Base-by-base conservation (phyloP, 371 early-diverging fungal species). In the Mortierella sp. region DNA sequence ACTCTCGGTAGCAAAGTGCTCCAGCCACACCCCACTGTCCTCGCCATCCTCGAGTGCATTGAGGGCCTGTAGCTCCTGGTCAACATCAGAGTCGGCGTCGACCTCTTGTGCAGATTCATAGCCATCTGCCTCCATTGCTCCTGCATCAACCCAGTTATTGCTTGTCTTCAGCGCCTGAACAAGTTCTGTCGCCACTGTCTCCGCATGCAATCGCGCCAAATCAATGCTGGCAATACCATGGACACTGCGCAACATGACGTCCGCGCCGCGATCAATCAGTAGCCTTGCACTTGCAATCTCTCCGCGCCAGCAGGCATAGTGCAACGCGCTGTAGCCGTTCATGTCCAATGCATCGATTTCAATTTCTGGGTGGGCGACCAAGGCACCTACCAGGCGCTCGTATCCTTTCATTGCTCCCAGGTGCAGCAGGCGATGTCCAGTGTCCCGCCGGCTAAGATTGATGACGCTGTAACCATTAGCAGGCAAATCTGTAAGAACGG, bases 81-180 rank as follows among this genome's bases (percentile, higher is more conserved):
- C 68, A 7, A 64, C 64, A 19, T 65, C 66, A 5, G 61, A 60
- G 6, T 64, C 76, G 45, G 61, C 76, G 6, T 68, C 76, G 3
- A 43, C 76, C 28, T 76, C 76, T n/a, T 44, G 22, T 7, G 76
- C 76, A 37, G 76, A 76, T 39, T 76, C 76, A 41, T 76, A 76
- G 22, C 53, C 76, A 17, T 67, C 65, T 1, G 37, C 41, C 12
- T 68, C 69, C 34, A 64, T 64, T 2, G 76, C 76, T n/a, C 69
- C 76, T n/a, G 64, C 76, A 53, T 76, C 76, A n/a, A 69, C 76
- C 76, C 76, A 76, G 59, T 56, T 65, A 46, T 76, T 64, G 54
- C 76, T 76, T 1, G 57, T 54, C 31, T 48, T 55, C 40, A 76
- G 44, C 2, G 66, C 58, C 50, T 57, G 44, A 1, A 68, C 37